Conservation (phyloP, 176 grass and related monocot species). For the Stipa capillata region DNA sequence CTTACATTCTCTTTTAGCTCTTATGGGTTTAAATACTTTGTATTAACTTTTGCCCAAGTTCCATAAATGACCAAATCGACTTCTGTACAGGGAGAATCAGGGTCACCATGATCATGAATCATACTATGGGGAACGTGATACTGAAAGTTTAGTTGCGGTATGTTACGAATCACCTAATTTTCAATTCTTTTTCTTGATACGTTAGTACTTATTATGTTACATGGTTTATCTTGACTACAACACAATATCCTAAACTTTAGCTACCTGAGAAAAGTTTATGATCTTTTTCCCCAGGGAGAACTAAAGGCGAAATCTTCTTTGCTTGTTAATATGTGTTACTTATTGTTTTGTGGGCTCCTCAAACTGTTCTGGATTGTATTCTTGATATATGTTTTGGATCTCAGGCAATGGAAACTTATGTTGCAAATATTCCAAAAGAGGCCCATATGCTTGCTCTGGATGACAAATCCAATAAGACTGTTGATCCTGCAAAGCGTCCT, state of each 20-base stretch:
- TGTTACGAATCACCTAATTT: conserved; percentile 24
- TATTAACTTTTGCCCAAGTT: conserved; percentile 17
- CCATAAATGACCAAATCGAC: background rate
- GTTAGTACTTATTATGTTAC: background rate
- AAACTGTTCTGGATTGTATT: background rate
- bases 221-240: background rate
- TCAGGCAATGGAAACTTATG: conserved; percentile 93
- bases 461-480: conserved; percentile 68
- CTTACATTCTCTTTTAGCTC: conserved; percentile 1
- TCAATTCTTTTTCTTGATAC: background rate
- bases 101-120: conserved; percentile 99
- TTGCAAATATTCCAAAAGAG: conserved; percentile 80
- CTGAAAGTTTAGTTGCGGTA: conserved; percentile 97
- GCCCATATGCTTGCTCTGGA: conserved; percentile 55
- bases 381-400: conserved; percentile 27
- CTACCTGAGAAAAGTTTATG: background rate
- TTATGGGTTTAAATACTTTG: conserved; percentile 15
- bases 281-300: background rate
- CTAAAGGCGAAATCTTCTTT: background rate
- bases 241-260: conserved; percentile 2
- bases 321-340: background rate
- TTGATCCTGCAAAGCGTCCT: conserved; percentile 65
- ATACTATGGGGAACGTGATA: conserved; percentile 96
- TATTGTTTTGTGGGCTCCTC: background rate
- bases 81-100: conserved; percentile 67